Conservation (phyloP, 192 early-diverging fungal genomes). For the Chytriomyces hyalinus region DNA sequence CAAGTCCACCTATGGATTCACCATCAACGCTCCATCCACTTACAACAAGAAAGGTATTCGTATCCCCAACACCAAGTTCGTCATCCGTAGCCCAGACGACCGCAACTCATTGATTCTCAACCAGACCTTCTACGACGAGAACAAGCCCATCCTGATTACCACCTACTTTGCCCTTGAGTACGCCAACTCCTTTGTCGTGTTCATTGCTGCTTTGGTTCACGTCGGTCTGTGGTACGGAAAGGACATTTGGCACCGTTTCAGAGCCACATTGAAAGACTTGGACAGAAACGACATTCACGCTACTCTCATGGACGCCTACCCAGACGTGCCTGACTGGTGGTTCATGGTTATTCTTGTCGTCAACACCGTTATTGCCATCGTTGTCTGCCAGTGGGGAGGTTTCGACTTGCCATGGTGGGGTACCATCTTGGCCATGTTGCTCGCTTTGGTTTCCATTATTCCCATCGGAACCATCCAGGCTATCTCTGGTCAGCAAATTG, state of each 20-base stretch:
- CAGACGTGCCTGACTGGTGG: slow-evolving; percentile 36
- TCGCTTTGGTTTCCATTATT: slow-evolving; percentile 62
- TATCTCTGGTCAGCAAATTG: slow-evolving; percentile 59
- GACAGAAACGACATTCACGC: slow-evolving; percentile 37
- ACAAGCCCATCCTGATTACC: slow-evolving; percentile 22
- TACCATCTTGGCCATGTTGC: slow-evolving; percentile 39
- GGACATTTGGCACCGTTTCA: slow-evolving; percentile 31
- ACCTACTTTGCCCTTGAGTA: slow-evolving; percentile 42
- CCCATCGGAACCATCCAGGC: slow-evolving; percentile 71
- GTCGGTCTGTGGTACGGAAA: slow-evolving; percentile 62
- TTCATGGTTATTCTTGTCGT: slow-evolving; percentile 39
- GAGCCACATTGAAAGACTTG: slow-evolving; percentile 31
- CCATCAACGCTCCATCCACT: slow-evolving; percentile 28
- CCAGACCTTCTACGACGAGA: slow-evolving; percentile 16
- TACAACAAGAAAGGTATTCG: slow-evolving; percentile 27
- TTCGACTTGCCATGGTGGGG: slow-evolving; percentile 53
- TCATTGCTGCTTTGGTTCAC: slow-evolving; percentile 64
- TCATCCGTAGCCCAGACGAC: too few relatives aligned
- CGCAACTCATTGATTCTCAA: slow-evolving; percentile 3
- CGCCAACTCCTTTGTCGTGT: slow-evolving; percentile 48
- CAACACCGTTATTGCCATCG: not conserved
- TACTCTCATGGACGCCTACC: slow-evolving; percentile 35
- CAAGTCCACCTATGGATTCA: slow-evolving; percentile 14
- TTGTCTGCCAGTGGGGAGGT: slow-evolving; percentile 15
- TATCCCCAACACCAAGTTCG: not conserved